Evolutionary conservation across 2,329 filamentous ascomycete genomes (phyloP).

Genomic region (Aspergillus neotritici): DNA sequence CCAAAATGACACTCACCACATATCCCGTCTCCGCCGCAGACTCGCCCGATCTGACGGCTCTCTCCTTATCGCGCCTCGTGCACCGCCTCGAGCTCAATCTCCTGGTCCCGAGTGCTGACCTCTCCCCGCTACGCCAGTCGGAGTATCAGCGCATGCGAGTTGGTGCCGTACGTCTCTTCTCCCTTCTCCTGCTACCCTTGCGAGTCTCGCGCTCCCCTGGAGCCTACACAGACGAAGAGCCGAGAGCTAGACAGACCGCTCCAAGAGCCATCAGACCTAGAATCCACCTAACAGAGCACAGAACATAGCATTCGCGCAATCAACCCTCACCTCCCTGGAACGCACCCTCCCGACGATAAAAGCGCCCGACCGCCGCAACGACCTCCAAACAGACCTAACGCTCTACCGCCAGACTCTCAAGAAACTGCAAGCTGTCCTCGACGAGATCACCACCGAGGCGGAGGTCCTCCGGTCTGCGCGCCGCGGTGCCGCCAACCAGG

Average conservation of each 20-base stretch:
- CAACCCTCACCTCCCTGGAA: conserved; percentile 38
- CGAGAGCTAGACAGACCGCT: rapidly evolving
- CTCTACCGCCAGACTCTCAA: conserved; percentile 34
- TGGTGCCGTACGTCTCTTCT: conserved; percentile 29
- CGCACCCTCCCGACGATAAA: conserved; percentile 37
- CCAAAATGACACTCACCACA: conserved; percentile 19
- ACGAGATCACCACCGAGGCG: conserved; percentile 26
- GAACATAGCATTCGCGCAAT: conserved; percentile 44
- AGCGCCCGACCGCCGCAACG: conserved; percentile 33
- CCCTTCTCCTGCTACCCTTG: neutral
- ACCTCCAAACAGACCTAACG: conserved; percentile 36
- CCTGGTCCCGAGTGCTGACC: conserved; percentile 34
- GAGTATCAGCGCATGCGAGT: conserved; percentile 41
- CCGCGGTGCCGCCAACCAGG: neutral
- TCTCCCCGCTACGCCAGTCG: conserved; percentile 34
- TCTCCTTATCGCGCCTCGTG: conserved; percentile 40
- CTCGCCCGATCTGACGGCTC: conserved; percentile 27
- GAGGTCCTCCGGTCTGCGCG: conserved; percentile 7
- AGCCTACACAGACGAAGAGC: too few species aligned
- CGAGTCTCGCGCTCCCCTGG: too few species aligned
- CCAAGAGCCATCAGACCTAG: neutral
- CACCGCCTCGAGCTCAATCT: conserved; percentile 41
- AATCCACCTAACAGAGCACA: conserved; percentile 13
- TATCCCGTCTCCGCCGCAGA: conserved; percentile 9
- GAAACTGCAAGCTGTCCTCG: conserved; percentile 28